Percentiles rank a stretch among this genome's conserved stretches.
Evolutionary conservation across 1,284 basidiomycete genomes (phyloP).

Genomic region (Trichosporon sp.): DNA sequence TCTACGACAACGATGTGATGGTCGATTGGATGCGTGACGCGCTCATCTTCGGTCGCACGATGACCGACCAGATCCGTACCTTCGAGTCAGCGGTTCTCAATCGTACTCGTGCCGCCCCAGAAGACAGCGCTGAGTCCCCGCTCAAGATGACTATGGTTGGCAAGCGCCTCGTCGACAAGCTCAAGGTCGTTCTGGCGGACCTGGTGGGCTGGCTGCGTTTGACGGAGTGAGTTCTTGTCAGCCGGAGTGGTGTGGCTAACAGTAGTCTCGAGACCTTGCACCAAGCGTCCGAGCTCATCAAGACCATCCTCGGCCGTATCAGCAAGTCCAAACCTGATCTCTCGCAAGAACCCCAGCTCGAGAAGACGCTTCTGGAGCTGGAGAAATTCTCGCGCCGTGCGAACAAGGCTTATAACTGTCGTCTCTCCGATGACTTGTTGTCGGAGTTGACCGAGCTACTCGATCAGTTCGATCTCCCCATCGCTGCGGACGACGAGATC

Average conservation of each 20-base stretch:
- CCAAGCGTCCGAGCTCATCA: constrained; percentile 79
- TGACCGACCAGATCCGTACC: constrained; percentile 74
- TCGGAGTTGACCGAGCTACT: constrained; percentile 55
- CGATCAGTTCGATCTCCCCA: constrained; percentile 42
- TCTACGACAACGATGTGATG: constrained; percentile 80
- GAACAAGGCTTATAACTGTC: constrained; percentile 47
- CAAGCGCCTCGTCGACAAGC: constrained; percentile 71
- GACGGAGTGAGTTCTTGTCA: constrained; percentile 64
- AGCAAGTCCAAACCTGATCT: constrained; percentile 41
- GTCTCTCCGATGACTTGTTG: constrained; percentile 53
- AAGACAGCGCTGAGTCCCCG: constrained; percentile 40
- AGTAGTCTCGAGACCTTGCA: constrained; percentile 74
- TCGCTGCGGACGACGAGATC: constrained; percentile 51
- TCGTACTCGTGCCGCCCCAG: constrained; percentile 45
- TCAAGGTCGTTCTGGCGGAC: constrained; percentile 76
- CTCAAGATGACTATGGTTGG: constrained; percentile 59
- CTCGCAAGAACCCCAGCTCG: constrained; percentile 36
- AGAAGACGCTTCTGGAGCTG: constrained; percentile 46
- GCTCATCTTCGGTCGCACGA: constrained; percentile 81
- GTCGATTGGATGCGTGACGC: constrained; percentile 96
- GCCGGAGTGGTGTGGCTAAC: constrained; percentile 8
- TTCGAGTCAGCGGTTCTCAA: constrained; percentile 70
- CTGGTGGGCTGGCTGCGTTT: constrained; percentile 82
- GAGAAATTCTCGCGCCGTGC: constrained; percentile 54
- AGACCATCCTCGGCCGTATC: constrained; percentile 68